Evolutionary conservation across 108 stramenopile species (phyloP).

Genomic region (Nannochloropsis gaditana): DNA sequence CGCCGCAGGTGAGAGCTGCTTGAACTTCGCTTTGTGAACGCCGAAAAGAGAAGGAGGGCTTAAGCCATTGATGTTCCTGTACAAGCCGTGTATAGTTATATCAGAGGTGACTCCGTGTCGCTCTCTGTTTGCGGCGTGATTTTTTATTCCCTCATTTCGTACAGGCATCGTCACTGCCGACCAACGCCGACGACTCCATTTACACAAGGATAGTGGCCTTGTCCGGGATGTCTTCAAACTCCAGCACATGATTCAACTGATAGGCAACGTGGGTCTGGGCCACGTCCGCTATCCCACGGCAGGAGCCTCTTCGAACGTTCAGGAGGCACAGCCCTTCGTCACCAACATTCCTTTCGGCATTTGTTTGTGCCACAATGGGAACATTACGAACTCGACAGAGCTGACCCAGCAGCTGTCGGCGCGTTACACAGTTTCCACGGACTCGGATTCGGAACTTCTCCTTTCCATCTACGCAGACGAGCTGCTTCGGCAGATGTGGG

Average conservation of each 20-base stretch:
- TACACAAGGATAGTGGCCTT: slow-evolving; percentile 92
- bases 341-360: slow-evolving; percentile 92
- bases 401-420: slow-evolving; percentile 26
- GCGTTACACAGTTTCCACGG: slow-evolving; percentile 77
- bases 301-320: slow-evolving; percentile 67
- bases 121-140: not conserved
- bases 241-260: slow-evolving; percentile 80
- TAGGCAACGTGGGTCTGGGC: slow-evolving; percentile 83
- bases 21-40: too few relatives aligned
- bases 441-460: slow-evolving; percentile 82
- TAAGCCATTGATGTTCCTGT: too few relatives aligned
- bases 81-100: too few relatives aligned
- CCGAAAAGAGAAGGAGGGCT: too few relatives aligned
- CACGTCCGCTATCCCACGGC: slow-evolving; percentile 96
- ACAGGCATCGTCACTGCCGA: slow-evolving; percentile 34
- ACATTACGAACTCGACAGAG: slow-evolving; percentile 68
- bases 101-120: too few relatives aligned
- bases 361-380: slow-evolving; percentile 94
- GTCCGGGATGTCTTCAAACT: slow-evolving; percentile 90
- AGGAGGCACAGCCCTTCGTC: slow-evolving; percentile 87
- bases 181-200: slow-evolving; percentile 80
- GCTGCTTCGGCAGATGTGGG: slow-evolving; percentile 43
- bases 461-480: slow-evolving; percentile 83
- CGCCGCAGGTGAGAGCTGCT: slow-evolving; percentile 70
- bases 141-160: not conserved